phyloP scores from a whole-genome alignment of 192 early-diverging fungal species.

The Cladochytrium replicatum region DNA sequence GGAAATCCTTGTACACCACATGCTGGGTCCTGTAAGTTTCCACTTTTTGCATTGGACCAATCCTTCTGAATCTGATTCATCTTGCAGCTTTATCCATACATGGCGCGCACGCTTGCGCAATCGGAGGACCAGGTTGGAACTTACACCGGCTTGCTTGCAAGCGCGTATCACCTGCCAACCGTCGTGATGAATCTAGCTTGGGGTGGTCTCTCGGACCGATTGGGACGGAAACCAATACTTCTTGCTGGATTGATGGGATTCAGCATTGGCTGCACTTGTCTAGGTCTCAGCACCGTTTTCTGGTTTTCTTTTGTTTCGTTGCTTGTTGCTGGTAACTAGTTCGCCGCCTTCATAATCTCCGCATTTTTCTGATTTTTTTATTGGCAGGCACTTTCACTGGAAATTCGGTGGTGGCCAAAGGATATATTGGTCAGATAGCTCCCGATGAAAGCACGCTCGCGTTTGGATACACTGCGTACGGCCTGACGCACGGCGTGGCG shows the following conservation, averaged over 20 bases:
- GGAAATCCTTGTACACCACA: conserved; percentile 25
- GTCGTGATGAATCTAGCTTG: conserved; percentile 26
- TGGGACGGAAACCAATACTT: conserved; percentile 27
- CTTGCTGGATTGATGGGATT: conserved; percentile 23
- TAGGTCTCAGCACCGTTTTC: conserved; percentile 26
- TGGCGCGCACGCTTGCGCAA: conserved; percentile 21
- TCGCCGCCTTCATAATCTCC: conserved; percentile 11
- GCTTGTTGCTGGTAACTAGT: conserved; percentile 25
- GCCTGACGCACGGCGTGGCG: conserved; percentile 23
- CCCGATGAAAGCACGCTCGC: conserved; percentile 21
- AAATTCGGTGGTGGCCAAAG: conserved; percentile 27
- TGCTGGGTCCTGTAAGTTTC: conserved; percentile 29
- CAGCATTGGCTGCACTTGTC: conserved; percentile 18
- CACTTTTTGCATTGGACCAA: too few species aligned
- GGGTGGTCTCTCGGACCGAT: conserved; percentile 23
- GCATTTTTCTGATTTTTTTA: not conserved
- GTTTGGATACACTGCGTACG: conserved; percentile 27
- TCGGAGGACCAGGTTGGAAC: conserved; percentile 15
- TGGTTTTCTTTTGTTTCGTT: conserved; percentile 9
- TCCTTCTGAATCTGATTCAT: too few species aligned
- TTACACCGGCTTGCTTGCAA: conserved; percentile 26
- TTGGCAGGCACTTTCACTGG: not conserved
- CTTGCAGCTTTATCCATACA: conserved; percentile 34
- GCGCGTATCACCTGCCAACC: conserved; percentile 28
- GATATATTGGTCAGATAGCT: conserved; percentile 32